Conservation (phyloP, 2,329 filamentous ascomycete genomes). For the Gnomoniopsis sp. region DNA sequence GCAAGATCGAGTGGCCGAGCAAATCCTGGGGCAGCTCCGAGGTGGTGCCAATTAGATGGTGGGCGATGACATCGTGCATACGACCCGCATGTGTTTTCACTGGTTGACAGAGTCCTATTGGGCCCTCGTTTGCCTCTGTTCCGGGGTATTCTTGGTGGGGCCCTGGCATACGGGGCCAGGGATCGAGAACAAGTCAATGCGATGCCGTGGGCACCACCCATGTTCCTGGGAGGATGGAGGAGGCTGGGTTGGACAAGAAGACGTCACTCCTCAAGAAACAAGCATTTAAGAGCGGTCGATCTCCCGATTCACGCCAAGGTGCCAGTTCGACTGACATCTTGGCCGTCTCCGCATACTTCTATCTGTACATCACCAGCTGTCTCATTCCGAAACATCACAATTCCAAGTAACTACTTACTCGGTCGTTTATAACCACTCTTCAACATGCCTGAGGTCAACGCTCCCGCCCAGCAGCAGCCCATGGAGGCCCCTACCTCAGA, state of each 20-base stretch:
- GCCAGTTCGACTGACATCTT: neutral
- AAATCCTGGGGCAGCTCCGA: neutral
- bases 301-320: neutral
- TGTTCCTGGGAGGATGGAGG: neutral
- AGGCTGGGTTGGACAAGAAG: neutral
- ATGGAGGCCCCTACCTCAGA: constrained; percentile 26
- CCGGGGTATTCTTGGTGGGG: neutral
- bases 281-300: neutral
- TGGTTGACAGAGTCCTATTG: neutral
- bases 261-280: neutral
- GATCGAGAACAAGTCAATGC: neutral
- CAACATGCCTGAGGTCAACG: constrained; percentile 28
- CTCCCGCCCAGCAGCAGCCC: constrained; percentile 27
- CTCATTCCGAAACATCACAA: neutral
- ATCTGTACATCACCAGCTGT: neutral
- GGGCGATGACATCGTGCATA: neutral
- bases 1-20: neutral
- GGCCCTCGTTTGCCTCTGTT: neutral
- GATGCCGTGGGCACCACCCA: neutral
- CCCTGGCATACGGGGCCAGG: neutral
- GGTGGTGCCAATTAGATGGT: neutral
- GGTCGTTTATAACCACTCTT: neutral
- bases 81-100: neutral
- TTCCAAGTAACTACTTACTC: neutral
- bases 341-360: neutral